Base-by-base conservation (phyloP, 805 yeast species). In the Cyberlindnera xylosilytica region DNA sequence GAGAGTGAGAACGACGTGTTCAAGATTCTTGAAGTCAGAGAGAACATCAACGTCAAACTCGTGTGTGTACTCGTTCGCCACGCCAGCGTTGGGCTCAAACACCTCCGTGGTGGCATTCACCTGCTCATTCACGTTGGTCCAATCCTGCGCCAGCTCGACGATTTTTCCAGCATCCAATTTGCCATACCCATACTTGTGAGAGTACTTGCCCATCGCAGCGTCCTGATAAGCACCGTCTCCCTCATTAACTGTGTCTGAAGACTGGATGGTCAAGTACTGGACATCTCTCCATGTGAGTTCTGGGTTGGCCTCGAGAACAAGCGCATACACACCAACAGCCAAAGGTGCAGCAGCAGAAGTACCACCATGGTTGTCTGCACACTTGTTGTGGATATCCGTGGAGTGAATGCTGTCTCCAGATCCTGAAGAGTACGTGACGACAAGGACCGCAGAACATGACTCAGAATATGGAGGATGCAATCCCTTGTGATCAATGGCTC, bases 281-380 rank as follows among this genome's bases (percentile, higher is more conserved):
- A 90, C 73, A 60, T 93, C 99, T 60, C 99, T 76, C 99, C 99
- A 93, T 0, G 97, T 86, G 42, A 93, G 73, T 4, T 82, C 74
- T 1, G 97, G 96, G 51, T 95, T 85, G 4, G 83, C 89, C 53
- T 83, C 81, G 38, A 93, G 68, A 2, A 87, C 87, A 39, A 93
- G 69, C 0, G 97, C 78, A 60, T 86, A 88, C 1, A 93, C 74
- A n/a, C 98, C 99, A 0, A 98, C 97, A 0, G 97, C 98, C 43
- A 93, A 72, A 0, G 99, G 99, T 0, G 99, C 99, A 13, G 99
- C 97, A 0, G 99, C 99, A 18, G 98, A 91, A 0, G 99, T 93
- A 17, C 99, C 99, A 10, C 97, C 97, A 62, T 93, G 99, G 20
- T 53, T 62, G 29, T 73, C 73, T 2, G 95, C 69, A 63, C 99